phyloP scores from a whole-genome alignment of 83 land plant species.

The Picea abies region DNA sequence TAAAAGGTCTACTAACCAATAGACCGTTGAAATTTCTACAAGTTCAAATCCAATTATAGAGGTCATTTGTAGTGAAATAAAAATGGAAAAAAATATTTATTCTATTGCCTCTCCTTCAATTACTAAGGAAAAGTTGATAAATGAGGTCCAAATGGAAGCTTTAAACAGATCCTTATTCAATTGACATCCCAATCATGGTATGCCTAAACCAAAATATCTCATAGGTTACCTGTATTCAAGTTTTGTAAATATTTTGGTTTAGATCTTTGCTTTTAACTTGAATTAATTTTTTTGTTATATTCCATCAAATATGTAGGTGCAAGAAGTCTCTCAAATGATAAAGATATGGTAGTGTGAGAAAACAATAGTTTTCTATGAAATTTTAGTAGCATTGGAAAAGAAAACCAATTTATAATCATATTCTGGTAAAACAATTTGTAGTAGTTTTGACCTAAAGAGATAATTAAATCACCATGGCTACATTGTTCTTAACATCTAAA shows the following conservation, averaged over 20 bases:
- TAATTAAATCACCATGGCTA: too few species aligned
- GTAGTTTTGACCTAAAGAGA: too few species aligned
- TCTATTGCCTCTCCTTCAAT: not conserved
- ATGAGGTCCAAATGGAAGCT: not conserved
- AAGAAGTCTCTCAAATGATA: not conserved
- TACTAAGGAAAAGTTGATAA: not conserved
- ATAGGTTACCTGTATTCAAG: too few species aligned
- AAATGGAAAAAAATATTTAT: too few species aligned
- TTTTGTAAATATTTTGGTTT: too few species aligned
- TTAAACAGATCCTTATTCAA: not conserved
- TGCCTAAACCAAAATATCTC: too few species aligned
- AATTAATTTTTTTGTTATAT: too few species aligned
- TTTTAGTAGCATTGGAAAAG: not conserved
- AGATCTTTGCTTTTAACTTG: too few species aligned
- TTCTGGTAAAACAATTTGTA: not conserved
- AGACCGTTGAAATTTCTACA: not conserved
- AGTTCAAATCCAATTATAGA: not conserved
- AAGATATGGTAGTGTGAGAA: conserved; percentile 4
- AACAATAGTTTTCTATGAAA: conserved; percentile 3
- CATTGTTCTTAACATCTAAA: too few species aligned
- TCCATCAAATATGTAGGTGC: too few species aligned
- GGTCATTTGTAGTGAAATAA: too few species aligned
- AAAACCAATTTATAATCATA: not conserved
- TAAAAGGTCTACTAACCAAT: not conserved
- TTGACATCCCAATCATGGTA: not conserved